These are phyloP conservation scores for Saccharomyces hybrid DNA, from an alignment of 1,139 yeast species.

Conservation along the genomic window DNA sequence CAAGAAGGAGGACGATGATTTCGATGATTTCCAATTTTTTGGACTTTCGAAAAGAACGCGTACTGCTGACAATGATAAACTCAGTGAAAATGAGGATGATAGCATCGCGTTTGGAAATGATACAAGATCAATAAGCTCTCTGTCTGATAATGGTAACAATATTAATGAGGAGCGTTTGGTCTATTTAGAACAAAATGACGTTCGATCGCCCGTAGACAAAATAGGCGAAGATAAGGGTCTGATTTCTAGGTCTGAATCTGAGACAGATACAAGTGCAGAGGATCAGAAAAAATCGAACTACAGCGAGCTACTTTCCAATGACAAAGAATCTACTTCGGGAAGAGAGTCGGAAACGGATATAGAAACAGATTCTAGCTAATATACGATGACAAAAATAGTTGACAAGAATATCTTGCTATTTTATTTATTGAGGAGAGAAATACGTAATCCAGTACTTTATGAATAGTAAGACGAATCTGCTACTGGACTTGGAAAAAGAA, in stretches of 20 bases:
- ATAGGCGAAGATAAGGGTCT: not conserved
- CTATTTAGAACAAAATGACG: not conserved
- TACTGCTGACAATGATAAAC: not conserved
- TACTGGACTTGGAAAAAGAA: not conserved
- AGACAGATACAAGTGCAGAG: constrained; percentile 6
- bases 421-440: not conserved
- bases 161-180: constrained; percentile 2
- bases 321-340: not conserved
- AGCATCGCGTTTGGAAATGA: not conserved
- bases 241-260: constrained; percentile 11
- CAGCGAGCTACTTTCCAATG: not conserved
- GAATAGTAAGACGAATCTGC: not conserved
- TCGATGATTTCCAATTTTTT: constrained; percentile 11
- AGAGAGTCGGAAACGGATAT: not conserved
- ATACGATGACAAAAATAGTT: not conserved
- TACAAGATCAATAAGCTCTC: not conserved
- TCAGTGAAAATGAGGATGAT: not conserved
- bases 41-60: constrained; percentile 8
- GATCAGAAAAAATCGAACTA: not conserved
- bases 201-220: not conserved
- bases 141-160: not conserved
- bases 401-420: not conserved
- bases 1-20: constrained; percentile 7
- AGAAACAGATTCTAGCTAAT: not conserved
- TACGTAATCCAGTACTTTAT: not conserved